A percentile compares a stretch with the other conserved stretches of the same genome.
phyloP scores from a whole-genome alignment of 2,329 filamentous ascomycete species.

The Penicillium sp. region DNA sequence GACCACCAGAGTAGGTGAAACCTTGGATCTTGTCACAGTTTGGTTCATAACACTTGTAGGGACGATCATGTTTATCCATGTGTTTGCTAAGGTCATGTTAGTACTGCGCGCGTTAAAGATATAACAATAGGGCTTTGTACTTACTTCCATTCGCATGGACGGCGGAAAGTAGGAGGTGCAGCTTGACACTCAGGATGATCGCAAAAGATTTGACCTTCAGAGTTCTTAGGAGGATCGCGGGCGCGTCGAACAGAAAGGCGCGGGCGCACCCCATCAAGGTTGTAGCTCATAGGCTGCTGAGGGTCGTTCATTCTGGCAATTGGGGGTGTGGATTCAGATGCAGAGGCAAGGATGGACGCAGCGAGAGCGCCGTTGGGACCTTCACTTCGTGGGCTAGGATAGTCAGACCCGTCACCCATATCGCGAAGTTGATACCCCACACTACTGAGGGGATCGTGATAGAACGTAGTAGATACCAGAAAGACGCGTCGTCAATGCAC shows the following conservation, averaged over 20 bases:
- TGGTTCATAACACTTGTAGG: constrained; percentile 79
- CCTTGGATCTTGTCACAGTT: constrained; percentile 89
- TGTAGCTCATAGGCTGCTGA: constrained; percentile 28
- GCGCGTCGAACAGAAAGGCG: constrained; percentile 45
- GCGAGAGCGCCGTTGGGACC: constrained; percentile 36
- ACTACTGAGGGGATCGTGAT: constrained; percentile 25
- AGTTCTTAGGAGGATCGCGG: constrained; percentile 60
- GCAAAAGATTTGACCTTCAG: constrained; percentile 75
- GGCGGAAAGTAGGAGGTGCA: constrained; percentile 65
- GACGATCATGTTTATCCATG: constrained; percentile 96
- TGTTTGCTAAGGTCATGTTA: constrained; percentile 68
- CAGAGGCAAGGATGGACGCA: constrained; percentile 36
- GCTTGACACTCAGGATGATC: constrained; percentile 68
- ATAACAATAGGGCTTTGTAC: constrained; percentile 33
- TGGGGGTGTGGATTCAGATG: constrained; percentile 35
- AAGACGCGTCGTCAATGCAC: constrained; percentile 23
- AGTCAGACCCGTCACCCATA: constrained; percentile 46
- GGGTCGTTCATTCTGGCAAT: constrained; percentile 40
- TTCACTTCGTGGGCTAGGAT: constrained; percentile 47
- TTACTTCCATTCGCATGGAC: constrained; percentile 94
- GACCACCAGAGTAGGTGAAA: constrained; percentile 91
- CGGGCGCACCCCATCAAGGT: constrained; percentile 38
- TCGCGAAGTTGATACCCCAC: constrained; percentile 34
- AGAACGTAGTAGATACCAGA: constrained; percentile 22
- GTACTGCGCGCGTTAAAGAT: constrained; percentile 20